Evolutionary conservation across 2,329 filamentous ascomycete genomes (phyloP).

Genomic region (Fusarium musae): DNA sequence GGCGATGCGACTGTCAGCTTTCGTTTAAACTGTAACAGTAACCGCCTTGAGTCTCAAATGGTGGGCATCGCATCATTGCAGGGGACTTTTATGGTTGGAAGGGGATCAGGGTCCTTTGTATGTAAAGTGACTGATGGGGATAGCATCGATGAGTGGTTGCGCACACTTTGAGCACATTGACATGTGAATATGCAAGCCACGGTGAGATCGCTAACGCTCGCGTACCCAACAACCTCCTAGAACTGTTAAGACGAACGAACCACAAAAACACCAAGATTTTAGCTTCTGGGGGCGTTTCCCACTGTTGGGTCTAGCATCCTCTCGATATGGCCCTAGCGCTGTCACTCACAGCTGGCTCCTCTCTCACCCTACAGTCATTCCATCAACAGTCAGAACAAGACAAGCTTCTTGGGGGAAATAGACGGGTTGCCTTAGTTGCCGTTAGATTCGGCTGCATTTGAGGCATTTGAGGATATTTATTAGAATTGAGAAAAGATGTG

Average conservation of each 20-base stretch:
- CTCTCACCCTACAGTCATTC: conserved; percentile 9
- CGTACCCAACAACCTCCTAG: conserved; percentile 8
- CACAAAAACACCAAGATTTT: conserved; percentile 13
- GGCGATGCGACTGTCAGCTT: conserved; percentile 15
- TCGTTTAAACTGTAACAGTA: not conserved
- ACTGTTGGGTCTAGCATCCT: conserved; percentile 21
- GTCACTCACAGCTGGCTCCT: not conserved
- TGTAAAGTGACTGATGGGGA: conserved; percentile 6
- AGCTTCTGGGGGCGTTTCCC: conserved; percentile 16
- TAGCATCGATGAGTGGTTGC: not conserved
- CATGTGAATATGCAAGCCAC: conserved; percentile 23
- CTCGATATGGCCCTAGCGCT: not conserved
- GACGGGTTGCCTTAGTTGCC: not conserved
- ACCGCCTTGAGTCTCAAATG: not conserved
- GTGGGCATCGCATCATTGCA: conserved; percentile 21
- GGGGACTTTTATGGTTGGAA: conserved; percentile 24
- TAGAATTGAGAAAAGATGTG: not conserved
- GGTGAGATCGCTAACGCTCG: conserved; percentile 18
- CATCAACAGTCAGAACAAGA: not conserved
- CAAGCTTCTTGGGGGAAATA: not conserved
- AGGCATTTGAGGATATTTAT: conserved; percentile 15
- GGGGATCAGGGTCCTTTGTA: conserved; percentile 11
- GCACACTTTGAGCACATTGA: not conserved
- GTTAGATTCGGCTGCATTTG: conserved; percentile 16
- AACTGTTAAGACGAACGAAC: conserved; percentile 23